Percentiles rank a stretch among this genome's conserved stretches.
Conservation (phyloP, 2,329 filamentous ascomycete genomes). For the Colletotrichum zoysiae region DNA sequence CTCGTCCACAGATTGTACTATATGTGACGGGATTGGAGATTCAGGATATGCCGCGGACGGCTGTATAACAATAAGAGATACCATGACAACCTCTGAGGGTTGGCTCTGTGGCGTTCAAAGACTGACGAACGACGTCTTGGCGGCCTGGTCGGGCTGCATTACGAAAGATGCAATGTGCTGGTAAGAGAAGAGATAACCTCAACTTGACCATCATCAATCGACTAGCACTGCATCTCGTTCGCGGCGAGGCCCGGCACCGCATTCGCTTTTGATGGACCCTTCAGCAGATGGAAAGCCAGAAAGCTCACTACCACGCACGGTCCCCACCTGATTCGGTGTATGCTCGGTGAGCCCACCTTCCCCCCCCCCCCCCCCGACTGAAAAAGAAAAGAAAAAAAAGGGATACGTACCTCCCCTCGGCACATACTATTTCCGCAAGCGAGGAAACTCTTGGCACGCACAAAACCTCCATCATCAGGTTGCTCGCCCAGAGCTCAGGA, state of each 20-base stretch:
- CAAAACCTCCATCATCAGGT: conserved; percentile 41
- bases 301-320: not conserved
- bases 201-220: not conserved
- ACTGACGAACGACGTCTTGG: not conserved
- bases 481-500: conserved; percentile 26
- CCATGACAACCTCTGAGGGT: conserved; percentile 30
- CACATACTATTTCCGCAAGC: conserved; percentile 43
- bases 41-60: conserved; percentile 8
- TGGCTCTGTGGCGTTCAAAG: conserved; percentile 29
- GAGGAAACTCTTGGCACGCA: conserved; percentile 43
- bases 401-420: conserved; percentile 30
- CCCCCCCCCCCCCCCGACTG: not conserved
- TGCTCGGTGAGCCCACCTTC: not conserved
- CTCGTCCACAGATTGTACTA: conserved; percentile 5
- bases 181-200: not conserved
- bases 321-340: not conserved
- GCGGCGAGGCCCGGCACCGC: not conserved
- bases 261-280: not conserved
- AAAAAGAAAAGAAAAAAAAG: no score
- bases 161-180: not conserved
- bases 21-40: conserved; percentile 19
- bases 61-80: conserved; percentile 35
- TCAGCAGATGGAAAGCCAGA: not conserved
- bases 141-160: not conserved
- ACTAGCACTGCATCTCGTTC: not conserved